Conservation (phyloP, 352 stramenopile species). For the Phytophthora citrophthora region DNA sequence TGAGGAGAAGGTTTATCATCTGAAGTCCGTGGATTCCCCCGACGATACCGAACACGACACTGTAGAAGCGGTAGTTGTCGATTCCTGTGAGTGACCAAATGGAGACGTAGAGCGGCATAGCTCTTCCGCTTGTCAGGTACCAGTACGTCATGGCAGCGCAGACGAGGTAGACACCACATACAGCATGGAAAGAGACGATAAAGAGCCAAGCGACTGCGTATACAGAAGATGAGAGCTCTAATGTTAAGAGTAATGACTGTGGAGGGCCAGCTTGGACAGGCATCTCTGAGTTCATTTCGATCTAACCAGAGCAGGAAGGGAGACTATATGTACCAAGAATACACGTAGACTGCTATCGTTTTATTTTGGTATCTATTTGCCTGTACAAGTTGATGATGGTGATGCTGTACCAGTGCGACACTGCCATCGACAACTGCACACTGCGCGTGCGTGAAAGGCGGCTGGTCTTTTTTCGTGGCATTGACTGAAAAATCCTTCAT, state of each 20-base stretch:
- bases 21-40: conserved; percentile 31
- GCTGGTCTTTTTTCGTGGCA: neutral
- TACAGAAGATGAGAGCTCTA: conserved; percentile 3
- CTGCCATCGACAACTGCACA: neutral
- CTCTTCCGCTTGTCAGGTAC: conserved; percentile 21
- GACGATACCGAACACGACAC: conserved; percentile 31
- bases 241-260: neutral
- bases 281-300: no score
- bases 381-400: no score
- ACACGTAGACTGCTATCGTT: no score
- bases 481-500: neutral
- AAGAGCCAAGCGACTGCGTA: conserved; percentile 18
- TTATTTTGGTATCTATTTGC: no score
- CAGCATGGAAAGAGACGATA: conserved; percentile 32
- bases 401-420: neutral
- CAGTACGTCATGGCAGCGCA: conserved; percentile 31
- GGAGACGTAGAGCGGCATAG: conserved; percentile 36
- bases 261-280: neutral
- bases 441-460: conserved; percentile 7
- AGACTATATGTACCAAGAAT: no score
- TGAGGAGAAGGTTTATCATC: conserved; percentile 23
- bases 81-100: conserved; percentile 23
- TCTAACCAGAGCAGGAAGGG: no score
- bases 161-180: conserved; percentile 26
- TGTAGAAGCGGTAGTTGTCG: conserved; percentile 31